phyloP scores from a whole-genome alignment of 768 basidiomycete species.

The Trametes elegans region DNA sequence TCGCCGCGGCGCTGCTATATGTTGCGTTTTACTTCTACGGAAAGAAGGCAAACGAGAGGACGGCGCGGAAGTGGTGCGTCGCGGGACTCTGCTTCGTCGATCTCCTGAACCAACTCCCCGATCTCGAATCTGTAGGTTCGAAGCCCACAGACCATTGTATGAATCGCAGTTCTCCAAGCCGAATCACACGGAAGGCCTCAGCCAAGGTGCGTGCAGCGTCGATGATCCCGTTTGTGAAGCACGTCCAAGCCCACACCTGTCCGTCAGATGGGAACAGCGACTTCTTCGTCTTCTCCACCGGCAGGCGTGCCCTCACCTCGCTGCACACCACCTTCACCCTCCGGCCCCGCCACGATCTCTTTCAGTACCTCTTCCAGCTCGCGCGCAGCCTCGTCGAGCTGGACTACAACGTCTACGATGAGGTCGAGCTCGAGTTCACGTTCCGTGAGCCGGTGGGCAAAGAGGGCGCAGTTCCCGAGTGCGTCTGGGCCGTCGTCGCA shows the following conservation, averaged over 20 bases:
- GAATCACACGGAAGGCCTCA: slow-evolving; percentile 41
- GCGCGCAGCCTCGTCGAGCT: slow-evolving; percentile 70
- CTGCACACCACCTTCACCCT: slow-evolving; percentile 80
- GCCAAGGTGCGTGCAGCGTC: slow-evolving; percentile 20
- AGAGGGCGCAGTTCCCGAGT: slow-evolving; percentile 46
- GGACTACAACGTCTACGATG: slow-evolving; percentile 66
- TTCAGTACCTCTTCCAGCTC: slow-evolving; percentile 62
- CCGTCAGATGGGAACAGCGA: slow-evolving; percentile 72
- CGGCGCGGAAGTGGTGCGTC: slow-evolving; percentile 67
- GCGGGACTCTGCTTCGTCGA: neutral
- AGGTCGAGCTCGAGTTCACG: slow-evolving; percentile 76
- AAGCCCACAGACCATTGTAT: slow-evolving; percentile 56
- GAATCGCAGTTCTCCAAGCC: slow-evolving; percentile 76
- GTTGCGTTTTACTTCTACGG: slow-evolving; percentile 58
- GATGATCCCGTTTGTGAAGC: neutral
- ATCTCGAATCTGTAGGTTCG: slow-evolving; percentile 46
- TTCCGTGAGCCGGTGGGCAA: slow-evolving; percentile 46
- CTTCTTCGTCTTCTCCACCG: slow-evolving; percentile 86
- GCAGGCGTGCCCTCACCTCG: slow-evolving; percentile 71
- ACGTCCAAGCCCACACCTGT: neutral
- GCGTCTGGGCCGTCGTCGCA: slow-evolving; percentile 80
- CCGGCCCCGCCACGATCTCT: slow-evolving; percentile 79
- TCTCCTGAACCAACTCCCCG: neutral
- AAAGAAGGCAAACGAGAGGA: slow-evolving; percentile 52
- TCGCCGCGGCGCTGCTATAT: slow-evolving; percentile 55